phyloP scores from a whole-genome alignment of 768 basidiomycete genomes.

The Tylopilus plumbeoviolaceoides region DNA sequence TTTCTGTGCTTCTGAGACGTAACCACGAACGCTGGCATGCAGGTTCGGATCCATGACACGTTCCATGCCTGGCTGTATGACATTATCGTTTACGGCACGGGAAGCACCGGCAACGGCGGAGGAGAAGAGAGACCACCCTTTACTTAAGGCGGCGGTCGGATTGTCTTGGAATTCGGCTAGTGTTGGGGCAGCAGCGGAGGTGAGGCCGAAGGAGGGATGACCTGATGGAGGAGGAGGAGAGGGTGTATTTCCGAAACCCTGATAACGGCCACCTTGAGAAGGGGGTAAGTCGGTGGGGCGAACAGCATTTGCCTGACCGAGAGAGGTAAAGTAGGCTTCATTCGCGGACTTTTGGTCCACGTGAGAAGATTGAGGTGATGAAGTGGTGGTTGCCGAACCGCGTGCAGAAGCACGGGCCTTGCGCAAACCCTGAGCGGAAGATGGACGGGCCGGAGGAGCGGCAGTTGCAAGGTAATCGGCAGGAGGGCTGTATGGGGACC shows the following conservation, averaged over 20 bases:
- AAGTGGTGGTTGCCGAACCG: constrained; percentile 35
- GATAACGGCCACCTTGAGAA: constrained; percentile 90
- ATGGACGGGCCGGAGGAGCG: constrained; percentile 52
- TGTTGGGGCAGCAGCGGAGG: constrained; percentile 76
- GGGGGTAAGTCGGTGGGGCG: constrained; percentile 82
- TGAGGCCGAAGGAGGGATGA: constrained; percentile 67
- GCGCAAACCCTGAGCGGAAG: constrained; percentile 78
- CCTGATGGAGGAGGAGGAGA: constrained; percentile 48
- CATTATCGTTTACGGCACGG: constrained; percentile 74
- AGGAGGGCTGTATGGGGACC: constrained; percentile 75
- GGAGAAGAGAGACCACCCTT: constrained; percentile 96
- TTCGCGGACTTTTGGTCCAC: constrained; percentile 72
- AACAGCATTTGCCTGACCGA: constrained; percentile 78
- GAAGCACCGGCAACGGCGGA: constrained; percentile 78
- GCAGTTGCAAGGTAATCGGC: constrained; percentile 35
- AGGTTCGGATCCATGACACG: constrained; percentile 77
- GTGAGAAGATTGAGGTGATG: constrained; percentile 12
- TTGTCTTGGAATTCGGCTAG: constrained; percentile 82
- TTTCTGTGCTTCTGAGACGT: constrained; percentile 65
- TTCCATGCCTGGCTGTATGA: constrained; percentile 88
- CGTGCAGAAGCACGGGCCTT: constrained; percentile 78
- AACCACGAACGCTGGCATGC: constrained; percentile 69
- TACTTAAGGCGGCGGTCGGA: constrained; percentile 78
- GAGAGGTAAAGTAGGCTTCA: constrained; percentile 78
- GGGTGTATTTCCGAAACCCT: constrained; percentile 90